These are phyloP conservation scores for Quercus engelmannii DNA, from an alignment of 306 rosid genomes.

Conservation along the genomic window DNA sequence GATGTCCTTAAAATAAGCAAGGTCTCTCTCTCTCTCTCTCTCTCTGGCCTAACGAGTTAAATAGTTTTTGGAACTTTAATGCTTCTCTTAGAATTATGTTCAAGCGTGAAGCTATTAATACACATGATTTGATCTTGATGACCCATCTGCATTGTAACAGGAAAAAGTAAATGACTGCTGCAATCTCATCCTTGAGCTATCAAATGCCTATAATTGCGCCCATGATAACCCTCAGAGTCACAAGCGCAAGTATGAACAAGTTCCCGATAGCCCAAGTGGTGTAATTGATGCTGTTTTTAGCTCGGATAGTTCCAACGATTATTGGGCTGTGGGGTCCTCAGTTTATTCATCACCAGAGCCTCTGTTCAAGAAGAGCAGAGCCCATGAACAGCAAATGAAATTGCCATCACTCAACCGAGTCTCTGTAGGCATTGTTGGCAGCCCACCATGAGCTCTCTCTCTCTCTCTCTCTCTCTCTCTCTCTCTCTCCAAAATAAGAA, in stretches of 20 bases:
- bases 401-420: constrained; percentile 49
- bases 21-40: constrained; percentile 36
- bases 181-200: constrained; percentile 36
- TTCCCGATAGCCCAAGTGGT: constrained; percentile 76
- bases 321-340: constrained; percentile 66
- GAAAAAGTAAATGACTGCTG: constrained; percentile 78
- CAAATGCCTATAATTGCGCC: constrained; percentile 20
- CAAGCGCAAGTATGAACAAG: constrained; percentile 57
- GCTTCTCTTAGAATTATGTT: not conserved
- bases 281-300: constrained; percentile 64
- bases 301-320: constrained; percentile 76
- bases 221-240: constrained; percentile 10
- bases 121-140: constrained; percentile 16
- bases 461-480: not conserved
- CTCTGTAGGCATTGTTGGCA: constrained; percentile 51
- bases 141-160: constrained; percentile 32
- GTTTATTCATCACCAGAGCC: constrained; percentile 45
- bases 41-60: too few species aligned
- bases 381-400: constrained; percentile 53
- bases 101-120: constrained; percentile 3
- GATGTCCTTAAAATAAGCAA: constrained; percentile 58
- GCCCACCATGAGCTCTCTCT: constrained; percentile 37
- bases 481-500: not conserved
- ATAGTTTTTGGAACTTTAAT: not conserved
- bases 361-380: constrained; percentile 63